Conservation (phyloP, 495 filamentous ascomycete species). For the Xylaria flabelliformis region DNA sequence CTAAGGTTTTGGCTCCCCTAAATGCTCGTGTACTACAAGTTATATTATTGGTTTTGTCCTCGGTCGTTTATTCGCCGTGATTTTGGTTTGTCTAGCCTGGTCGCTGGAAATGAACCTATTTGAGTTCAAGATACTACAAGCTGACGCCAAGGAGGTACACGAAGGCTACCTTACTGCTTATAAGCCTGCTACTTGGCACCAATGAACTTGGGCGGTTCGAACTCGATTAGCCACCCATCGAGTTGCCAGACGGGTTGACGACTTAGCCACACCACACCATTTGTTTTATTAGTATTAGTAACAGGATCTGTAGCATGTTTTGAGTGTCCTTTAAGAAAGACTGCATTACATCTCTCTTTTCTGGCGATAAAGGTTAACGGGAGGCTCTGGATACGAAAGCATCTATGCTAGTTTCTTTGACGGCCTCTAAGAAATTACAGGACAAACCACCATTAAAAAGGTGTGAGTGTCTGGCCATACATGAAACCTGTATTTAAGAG, state of each 20-base stretch:
- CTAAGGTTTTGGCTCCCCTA: background rate
- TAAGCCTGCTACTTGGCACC: background rate
- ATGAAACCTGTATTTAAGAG: background rate
- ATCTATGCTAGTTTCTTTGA: background rate
- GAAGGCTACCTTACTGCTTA: background rate
- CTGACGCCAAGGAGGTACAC: background rate
- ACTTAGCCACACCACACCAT: background rate
- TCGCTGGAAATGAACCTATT: background rate
- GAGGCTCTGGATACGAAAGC: background rate
- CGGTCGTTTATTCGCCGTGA: background rate
- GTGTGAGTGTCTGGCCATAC: background rate
- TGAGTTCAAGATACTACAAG: background rate
- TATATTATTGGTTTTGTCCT: background rate
- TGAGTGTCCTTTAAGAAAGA: background rate
- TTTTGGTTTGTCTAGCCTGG: background rate
- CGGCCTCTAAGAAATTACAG: background rate
- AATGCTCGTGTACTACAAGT: background rate
- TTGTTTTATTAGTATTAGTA: background rate
- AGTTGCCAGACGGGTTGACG: background rate
- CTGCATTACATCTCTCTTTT: background rate
- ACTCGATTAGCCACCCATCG: background rate
- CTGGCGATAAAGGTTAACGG: rapidly evolving
- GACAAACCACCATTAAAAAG: background rate
- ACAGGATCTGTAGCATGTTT: background rate
- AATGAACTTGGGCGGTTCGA: background rate